These are phyloP conservation scores for Saccharomycopsis sp. DNA, from an alignment of 805 yeast species.

Conservation along the genomic window DNA sequence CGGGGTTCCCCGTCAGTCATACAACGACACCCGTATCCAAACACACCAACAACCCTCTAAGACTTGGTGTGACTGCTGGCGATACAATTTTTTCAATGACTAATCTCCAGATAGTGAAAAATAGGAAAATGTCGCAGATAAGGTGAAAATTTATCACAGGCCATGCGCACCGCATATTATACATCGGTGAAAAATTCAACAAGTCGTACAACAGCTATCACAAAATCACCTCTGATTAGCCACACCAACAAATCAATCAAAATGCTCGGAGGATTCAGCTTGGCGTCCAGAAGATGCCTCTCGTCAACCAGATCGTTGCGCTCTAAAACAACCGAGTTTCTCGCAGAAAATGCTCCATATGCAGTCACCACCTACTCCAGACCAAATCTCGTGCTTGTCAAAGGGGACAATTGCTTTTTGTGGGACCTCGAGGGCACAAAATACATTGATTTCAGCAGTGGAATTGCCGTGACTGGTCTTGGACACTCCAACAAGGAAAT, in stretches of 20 bases:
- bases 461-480: constrained; percentile 93
- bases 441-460: constrained; percentile 89
- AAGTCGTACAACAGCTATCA: neutral
- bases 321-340: constrained; percentile 32
- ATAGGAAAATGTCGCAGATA: too few relatives aligned
- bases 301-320: neutral
- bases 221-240: too few relatives aligned
- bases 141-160: too few relatives aligned
- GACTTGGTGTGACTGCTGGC: too few relatives aligned
- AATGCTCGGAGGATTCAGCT: neutral
- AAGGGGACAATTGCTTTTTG: constrained; percentile 74
- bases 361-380: constrained; percentile 76
- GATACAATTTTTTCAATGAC: too few relatives aligned
- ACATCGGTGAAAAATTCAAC: neutral
- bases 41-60: too few relatives aligned
- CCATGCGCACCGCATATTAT: too few relatives aligned
- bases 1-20: too few relatives aligned
- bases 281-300: neutral
- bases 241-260: neutral
- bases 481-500: constrained; percentile 82
- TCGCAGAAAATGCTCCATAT: constrained; percentile 43
- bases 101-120: too few relatives aligned
- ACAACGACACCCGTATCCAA: too few relatives aligned
- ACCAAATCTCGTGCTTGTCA: constrained; percentile 68
- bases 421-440: constrained; percentile 75